A percentile compares a stretch with the other conserved stretches of the same genome.
phyloP scores from a whole-genome alignment of 176 grass and related monocot genomes.

The Stipa capillata region DNA sequence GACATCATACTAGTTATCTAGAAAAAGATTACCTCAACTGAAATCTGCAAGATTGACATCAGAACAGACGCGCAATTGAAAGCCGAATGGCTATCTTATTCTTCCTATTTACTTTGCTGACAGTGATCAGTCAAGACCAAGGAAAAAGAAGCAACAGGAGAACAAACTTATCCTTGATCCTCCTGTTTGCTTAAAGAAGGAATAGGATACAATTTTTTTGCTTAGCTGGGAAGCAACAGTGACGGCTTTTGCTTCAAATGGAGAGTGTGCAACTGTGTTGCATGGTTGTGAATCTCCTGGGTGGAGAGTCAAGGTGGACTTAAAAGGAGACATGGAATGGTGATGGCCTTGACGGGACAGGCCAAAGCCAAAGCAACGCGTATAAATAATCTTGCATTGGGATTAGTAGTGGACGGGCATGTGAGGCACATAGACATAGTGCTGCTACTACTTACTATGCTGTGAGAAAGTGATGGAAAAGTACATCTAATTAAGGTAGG shows the following conservation, averaged over 20 bases:
- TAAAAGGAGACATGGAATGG: constrained; percentile 11
- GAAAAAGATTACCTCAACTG: too few relatives aligned
- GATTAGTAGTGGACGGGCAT: constrained; percentile 9
- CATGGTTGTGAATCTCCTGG: constrained; percentile 34
- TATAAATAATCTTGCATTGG: constrained; percentile 26
- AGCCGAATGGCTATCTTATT: background rate
- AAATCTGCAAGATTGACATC: background rate
- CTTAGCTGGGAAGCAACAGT: constrained; percentile 51
- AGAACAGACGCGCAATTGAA: background rate
- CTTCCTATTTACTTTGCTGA: constrained; percentile 1
- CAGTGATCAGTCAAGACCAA: background rate
- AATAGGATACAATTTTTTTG: background rate
- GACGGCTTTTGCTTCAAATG: constrained; percentile 19
- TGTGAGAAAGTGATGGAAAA: background rate
- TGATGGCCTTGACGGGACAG: constrained; percentile 19
- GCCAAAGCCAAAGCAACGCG: constrained; percentile 6
- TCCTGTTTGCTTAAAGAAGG: background rate
- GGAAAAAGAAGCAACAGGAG: background rate
- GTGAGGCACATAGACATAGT: background rate
- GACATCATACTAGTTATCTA: too few relatives aligned
- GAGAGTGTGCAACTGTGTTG: background rate
- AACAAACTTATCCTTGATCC: constrained; percentile 9
- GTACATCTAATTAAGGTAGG: constrained; percentile 13
- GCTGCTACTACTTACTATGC: background rate
- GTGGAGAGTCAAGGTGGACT: constrained; percentile 43